Percentiles rank a stretch among this genome's conserved stretches.
Conservation (phyloP, 345 rosid species). For the Barbarea vulgaris region DNA sequence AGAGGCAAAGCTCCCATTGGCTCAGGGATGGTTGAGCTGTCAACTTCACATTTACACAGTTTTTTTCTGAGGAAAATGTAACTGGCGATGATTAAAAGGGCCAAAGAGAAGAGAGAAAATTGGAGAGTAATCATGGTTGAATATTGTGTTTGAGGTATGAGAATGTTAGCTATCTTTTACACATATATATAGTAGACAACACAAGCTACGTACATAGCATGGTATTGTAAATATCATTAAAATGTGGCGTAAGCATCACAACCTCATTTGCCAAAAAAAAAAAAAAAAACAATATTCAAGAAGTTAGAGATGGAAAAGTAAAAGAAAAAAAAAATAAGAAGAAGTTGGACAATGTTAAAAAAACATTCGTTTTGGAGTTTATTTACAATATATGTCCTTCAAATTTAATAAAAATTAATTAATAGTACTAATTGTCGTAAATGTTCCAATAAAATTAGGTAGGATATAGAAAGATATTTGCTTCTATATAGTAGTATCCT, state of each 20-base stretch:
- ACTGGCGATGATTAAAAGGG: slow-evolving; percentile 14
- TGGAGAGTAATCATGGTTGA: slow-evolving; percentile 27
- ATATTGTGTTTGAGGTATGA: slow-evolving; percentile 2
- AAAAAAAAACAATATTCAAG: no score
- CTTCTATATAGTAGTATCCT: no score
- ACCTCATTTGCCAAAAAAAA: neutral
- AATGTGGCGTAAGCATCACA: neutral
- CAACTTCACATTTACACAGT: neutral
- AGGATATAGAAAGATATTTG: no score
- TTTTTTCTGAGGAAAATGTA: slow-evolving; percentile 26
- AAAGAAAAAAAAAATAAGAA: no score
- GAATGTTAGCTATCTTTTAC: neutral
- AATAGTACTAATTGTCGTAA: no score
- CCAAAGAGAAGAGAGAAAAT: slow-evolving; percentile 20
- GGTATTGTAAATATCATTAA: neutral
- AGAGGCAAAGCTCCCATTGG: slow-evolving; percentile 62
- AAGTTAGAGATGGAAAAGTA: no score
- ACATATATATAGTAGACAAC: slow-evolving; percentile 10
- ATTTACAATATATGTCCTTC: no score
- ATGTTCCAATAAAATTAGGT: no score
- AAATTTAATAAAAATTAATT: no score
- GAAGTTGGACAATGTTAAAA: no score
- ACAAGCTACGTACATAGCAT: no score
- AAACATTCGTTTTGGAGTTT: no score
- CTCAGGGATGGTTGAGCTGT: slow-evolving; percentile 44